phyloP scores from a whole-genome alignment of 768 basidiomycete species.

The Trametes cingulata region DNA sequence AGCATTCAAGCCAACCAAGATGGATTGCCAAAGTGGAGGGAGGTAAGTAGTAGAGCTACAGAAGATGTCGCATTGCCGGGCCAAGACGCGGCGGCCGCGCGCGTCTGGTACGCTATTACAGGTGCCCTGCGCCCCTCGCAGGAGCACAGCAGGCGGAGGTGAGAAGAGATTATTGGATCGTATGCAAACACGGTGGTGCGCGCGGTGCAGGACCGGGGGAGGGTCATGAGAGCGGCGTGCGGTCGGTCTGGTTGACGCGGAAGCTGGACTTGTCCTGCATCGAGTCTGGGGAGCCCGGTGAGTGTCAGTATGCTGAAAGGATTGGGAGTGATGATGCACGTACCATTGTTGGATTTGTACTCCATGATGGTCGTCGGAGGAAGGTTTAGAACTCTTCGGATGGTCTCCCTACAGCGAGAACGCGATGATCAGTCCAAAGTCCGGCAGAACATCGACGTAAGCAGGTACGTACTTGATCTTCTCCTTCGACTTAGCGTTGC shows the following conservation, averaged over 20 bases:
- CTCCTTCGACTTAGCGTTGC: slow-evolving; percentile 72
- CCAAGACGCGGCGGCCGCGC: background rate
- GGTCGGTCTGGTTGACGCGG: slow-evolving; percentile 41
- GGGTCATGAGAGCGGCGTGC: slow-evolving; percentile 35
- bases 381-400: slow-evolving; percentile 74
- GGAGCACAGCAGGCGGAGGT: background rate
- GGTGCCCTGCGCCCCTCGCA: background rate
- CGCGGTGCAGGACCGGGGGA: background rate
- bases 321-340: background rate
- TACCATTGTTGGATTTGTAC: slow-evolving; percentile 92
- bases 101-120: slow-evolving; percentile 6
- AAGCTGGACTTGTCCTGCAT: slow-evolving; percentile 90
- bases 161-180: slow-evolving; percentile 7
- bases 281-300: slow-evolving; percentile 54
- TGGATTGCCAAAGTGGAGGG: slow-evolving; percentile 13
- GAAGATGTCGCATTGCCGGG: slow-evolving; percentile 9
- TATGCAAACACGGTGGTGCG: slow-evolving; percentile 3
- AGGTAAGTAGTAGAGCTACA: slow-evolving; percentile 17
- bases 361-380: slow-evolving; percentile 84
- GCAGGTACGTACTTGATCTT: slow-evolving; percentile 66
- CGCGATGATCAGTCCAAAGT: slow-evolving; percentile 4
- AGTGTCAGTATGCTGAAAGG: too few species aligned
- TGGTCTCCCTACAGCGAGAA: slow-evolving; percentile 61
- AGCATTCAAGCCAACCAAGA: background rate
- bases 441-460: background rate